These are phyloP conservation scores for Claviceps maximensis DNA, from an alignment of 2,329 filamentous ascomycete genomes.

Conservation along the genomic window DNA sequence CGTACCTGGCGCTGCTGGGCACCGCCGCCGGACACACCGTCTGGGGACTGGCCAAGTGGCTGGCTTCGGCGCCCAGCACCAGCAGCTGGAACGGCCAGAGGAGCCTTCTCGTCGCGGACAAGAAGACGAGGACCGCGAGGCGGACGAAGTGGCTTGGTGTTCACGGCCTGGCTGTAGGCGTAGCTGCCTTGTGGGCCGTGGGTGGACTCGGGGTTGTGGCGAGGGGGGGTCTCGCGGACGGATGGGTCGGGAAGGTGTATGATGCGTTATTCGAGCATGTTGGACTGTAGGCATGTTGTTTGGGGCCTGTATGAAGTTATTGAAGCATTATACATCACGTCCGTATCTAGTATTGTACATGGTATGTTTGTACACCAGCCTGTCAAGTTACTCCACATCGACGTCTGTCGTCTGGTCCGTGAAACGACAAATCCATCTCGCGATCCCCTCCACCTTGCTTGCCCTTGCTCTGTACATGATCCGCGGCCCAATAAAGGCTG, in stretches of 20 bases:
- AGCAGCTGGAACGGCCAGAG: conserved; percentile 32
- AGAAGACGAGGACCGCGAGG: conserved; percentile 36
- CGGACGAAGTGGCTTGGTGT: conserved; percentile 59
- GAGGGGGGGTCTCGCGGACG: conserved; percentile 51
- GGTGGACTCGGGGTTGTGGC: conserved; percentile 71
- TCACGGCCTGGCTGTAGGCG: conserved; percentile 46
- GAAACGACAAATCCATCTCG: too few species aligned
- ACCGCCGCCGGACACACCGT: conserved; percentile 64
- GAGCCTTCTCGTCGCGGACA: conserved; percentile 30
- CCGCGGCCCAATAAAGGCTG: too few species aligned
- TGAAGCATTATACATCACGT: too few species aligned
- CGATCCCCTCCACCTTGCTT: too few species aligned
- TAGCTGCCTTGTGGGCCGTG: conserved; percentile 62
- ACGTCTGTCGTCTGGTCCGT: too few species aligned
- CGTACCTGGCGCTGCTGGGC: conserved; percentile 55
- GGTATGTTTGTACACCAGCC: too few species aligned
- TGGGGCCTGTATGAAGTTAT: too few species aligned
- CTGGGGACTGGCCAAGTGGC: conserved; percentile 77
- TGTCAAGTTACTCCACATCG: too few species aligned
- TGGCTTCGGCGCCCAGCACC: conserved; percentile 48
- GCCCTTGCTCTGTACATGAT: too few species aligned
- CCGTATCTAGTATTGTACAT: too few species aligned
- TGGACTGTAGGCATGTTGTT: conserved; percentile 18
- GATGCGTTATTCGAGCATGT: conserved; percentile 45
- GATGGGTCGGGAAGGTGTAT: conserved; percentile 72